Evolutionary conservation across 176 grass and related monocot genomes (phyloP), one percentile per base, ranked within the genome.

Genomic region (Zoysia pacifica): DNA sequence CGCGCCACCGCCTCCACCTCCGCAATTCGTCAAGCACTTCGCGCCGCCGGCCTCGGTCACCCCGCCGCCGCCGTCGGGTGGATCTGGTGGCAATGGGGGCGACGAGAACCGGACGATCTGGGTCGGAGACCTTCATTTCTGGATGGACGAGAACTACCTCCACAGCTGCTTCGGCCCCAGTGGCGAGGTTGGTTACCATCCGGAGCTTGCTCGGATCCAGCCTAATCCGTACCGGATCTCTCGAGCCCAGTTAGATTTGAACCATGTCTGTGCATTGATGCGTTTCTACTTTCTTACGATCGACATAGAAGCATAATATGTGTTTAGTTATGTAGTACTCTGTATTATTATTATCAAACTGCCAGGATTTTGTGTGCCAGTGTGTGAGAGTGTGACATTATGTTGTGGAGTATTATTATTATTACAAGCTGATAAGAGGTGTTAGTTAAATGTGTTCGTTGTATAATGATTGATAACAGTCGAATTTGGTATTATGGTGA

Each of bases 21-120:
- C 80, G 80, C 84, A 86, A 56, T 86, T 70, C 75, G 79, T 62
- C 35, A 86, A 86, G 70, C 84, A 90, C 65, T 86, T 86, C 54
- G 70, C 65, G 55, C 80, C 79, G 36, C 75, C 80, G 55, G 61
- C 79, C 41, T 82, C 88, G 68, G 76, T 84, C 1, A 80, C 87
- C 9, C 87, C 87, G 77, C 87, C 82, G 11, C 87, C 77, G 72
- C 81, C 82, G 49, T 59, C 80, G 9, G 77, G 48, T 28, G 75
- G 79, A 86, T 83, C 80, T 48, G 80, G 79, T 48, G 75, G 84
- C 11, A 84, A 88, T 49, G 86, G 76, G 53, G 55, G 64, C 62
- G 82, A 90, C 66, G 83, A 87, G 75, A 90, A 90, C 88, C 70
- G 84, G 64, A 90, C 88, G 75, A 90, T 90, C 80, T 90, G 88